Evolutionary conservation across 495 filamentous ascomycete species (phyloP).

Genomic region (Xylaria cubensis): DNA sequence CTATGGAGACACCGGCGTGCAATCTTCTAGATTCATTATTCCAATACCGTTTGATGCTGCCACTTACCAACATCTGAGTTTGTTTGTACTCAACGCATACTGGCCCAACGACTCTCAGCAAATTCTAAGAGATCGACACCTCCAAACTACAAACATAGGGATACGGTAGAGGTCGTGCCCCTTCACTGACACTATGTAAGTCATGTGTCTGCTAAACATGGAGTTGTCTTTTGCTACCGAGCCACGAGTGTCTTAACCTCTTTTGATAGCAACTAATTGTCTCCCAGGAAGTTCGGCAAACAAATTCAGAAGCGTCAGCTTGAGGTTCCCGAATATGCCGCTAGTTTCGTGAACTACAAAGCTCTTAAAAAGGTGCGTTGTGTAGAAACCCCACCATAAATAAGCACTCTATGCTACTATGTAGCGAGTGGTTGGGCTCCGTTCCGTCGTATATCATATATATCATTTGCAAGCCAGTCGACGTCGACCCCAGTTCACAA

Average conservation of each 20-base stretch:
- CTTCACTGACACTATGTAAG: slow-evolving; percentile 42
- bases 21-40: not conserved
- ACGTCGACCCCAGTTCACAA: slow-evolving; percentile 18
- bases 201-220: not conserved
- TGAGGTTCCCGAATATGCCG: slow-evolving; percentile 98
- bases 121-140: not conserved
- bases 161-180: slow-evolving; percentile 14
- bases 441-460: not conserved
- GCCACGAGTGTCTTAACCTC: not conserved
- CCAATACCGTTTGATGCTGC: slow-evolving; percentile 25
- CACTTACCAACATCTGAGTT: slow-evolving; percentile 25
- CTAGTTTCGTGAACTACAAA: slow-evolving; percentile 99
- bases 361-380: slow-evolving; percentile 88
- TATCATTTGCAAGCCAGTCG: not conserved
- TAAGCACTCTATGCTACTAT: not conserved
- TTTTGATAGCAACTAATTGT: not conserved
- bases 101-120: not conserved
- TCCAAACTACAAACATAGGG: not conserved
- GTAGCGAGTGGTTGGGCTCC: slow-evolving; percentile 12
- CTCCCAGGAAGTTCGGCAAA: slow-evolving; percentile 96
- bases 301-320: slow-evolving; percentile 98
- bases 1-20: slow-evolving; percentile 18
- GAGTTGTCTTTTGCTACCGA: not conserved
- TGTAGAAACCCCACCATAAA: not conserved
- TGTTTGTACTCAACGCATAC: slow-evolving; percentile 20